A percentile compares a stretch with the other conserved stretches of the same genome.
These are phyloP conservation scores for Sclerotiophoma versabilis DNA, from an alignment of 2,329 filamentous ascomycete species.

Conservation along the genomic window DNA sequence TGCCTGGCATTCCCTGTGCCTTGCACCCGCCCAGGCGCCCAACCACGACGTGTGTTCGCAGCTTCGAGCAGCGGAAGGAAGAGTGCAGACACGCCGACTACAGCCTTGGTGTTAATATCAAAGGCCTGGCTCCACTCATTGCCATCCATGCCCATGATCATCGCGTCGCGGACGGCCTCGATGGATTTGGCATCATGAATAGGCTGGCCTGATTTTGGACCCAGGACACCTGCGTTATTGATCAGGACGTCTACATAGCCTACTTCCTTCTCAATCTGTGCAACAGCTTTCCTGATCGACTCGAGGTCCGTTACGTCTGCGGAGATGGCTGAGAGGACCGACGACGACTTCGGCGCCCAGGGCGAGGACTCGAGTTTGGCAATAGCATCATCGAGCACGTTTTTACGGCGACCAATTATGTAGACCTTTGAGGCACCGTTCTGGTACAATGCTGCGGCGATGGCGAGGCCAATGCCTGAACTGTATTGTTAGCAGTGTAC, in stretches of 20 bases:
- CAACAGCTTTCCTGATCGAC: slow-evolving; percentile 52
- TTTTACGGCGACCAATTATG: slow-evolving; percentile 54
- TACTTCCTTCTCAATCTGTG: slow-evolving; percentile 51
- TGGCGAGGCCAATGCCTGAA: slow-evolving; percentile 50
- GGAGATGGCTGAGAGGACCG: slow-evolving; percentile 50
- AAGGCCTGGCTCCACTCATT: slow-evolving; percentile 48
- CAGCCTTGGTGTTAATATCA: slow-evolving; percentile 55
- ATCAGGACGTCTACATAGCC: slow-evolving; percentile 61
- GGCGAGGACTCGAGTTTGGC: slow-evolving; percentile 44
- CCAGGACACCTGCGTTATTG: slow-evolving; percentile 59
- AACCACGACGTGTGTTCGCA: slow-evolving; percentile 54
- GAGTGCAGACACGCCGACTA: slow-evolving; percentile 54
- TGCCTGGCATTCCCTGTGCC: slow-evolving; percentile 34
- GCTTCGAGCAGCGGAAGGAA: slow-evolving; percentile 56
- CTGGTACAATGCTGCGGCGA: slow-evolving; percentile 52
- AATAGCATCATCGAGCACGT: slow-evolving; percentile 52
- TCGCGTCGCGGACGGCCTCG: slow-evolving; percentile 50
- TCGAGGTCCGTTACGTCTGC: slow-evolving; percentile 54
- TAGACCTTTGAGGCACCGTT: slow-evolving; percentile 54
- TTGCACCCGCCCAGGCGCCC: slow-evolving; percentile 42
- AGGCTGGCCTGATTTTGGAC: slow-evolving; percentile 52
- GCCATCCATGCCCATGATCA: slow-evolving; percentile 43
- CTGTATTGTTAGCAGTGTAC: slow-evolving; percentile 12
- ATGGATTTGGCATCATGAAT: slow-evolving; percentile 55
- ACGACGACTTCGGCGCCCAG: slow-evolving; percentile 26